Conservation (phyloP, 2,329 filamentous ascomycete species). For the Aspergillus sp. region DNA sequence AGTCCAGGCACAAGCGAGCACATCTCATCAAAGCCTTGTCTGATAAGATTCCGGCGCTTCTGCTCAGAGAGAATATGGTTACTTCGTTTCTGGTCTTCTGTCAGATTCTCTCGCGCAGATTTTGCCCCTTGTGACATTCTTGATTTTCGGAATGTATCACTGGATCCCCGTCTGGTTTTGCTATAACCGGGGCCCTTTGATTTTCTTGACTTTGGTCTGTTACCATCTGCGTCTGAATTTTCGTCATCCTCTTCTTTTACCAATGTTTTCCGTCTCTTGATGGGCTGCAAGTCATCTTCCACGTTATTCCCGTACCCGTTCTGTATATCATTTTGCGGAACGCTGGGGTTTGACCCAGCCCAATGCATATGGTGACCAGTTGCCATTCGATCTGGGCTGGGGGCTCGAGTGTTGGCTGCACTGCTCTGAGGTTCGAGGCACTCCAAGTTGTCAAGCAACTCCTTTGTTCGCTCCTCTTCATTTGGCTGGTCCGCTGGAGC, state of each 20-base stretch:
- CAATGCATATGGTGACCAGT: slow-evolving; percentile 7
- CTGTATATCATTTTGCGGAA: slow-evolving; percentile 5
- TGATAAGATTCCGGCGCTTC: slow-evolving; percentile 76
- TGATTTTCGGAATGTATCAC: slow-evolving; percentile 32
- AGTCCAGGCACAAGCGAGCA: slow-evolving; percentile 71
- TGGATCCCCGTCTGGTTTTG: slow-evolving; percentile 28
- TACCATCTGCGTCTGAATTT: slow-evolving; percentile 29
- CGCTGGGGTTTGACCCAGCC: slow-evolving; percentile 11
- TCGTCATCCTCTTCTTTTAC: slow-evolving; percentile 39
- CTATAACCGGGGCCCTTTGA: slow-evolving; percentile 39
- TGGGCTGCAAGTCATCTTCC: slow-evolving; percentile 23
- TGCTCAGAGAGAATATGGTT: slow-evolving; percentile 88
- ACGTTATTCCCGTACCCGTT: slow-evolving; percentile 12
- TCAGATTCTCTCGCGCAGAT: slow-evolving; percentile 55
- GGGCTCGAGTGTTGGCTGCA: slow-evolving; percentile 54
- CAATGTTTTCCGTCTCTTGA: slow-evolving; percentile 25
- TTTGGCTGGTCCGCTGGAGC: slow-evolving; percentile 55
- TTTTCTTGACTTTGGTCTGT: slow-evolving; percentile 41
- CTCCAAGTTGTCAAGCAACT: slow-evolving; percentile 52
- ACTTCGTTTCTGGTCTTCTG: slow-evolving; percentile 74
- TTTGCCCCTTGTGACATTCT: slow-evolving; percentile 26
- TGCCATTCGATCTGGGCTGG: slow-evolving; percentile 46
- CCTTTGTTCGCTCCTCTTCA: slow-evolving; percentile 52
- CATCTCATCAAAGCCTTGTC: slow-evolving; percentile 78
- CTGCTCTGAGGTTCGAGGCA: slow-evolving; percentile 57